Evolutionary conservation across 2,329 filamentous ascomycete genomes (phyloP).

Genomic region (Nemania serpens): DNA sequence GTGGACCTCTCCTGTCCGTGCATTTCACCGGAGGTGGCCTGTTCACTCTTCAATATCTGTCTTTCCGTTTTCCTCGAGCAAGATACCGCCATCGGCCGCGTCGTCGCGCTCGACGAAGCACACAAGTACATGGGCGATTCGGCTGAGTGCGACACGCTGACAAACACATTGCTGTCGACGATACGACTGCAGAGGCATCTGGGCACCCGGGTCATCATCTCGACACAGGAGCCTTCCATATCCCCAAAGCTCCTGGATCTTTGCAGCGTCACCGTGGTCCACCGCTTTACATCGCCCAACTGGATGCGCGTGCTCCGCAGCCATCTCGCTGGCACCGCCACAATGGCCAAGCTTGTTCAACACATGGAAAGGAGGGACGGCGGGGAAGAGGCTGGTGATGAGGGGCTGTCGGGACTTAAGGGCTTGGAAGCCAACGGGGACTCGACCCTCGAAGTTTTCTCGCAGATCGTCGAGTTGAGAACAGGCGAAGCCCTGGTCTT

Average conservation of each 20-base stretch:
- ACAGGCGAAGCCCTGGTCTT: slow-evolving; percentile 55
- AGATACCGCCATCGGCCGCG: slow-evolving; percentile 53
- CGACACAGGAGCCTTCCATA: slow-evolving; percentile 78
- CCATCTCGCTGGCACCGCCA: slow-evolving; percentile 23
- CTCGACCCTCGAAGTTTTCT: slow-evolving; percentile 44
- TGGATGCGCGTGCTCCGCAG: slow-evolving; percentile 22
- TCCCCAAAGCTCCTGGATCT: slow-evolving; percentile 71
- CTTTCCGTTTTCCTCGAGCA: slow-evolving; percentile 68
- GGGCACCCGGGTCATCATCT: slow-evolving; percentile 69
- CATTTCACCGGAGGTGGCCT: slow-evolving; percentile 68
- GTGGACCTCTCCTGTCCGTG: slow-evolving; percentile 77
- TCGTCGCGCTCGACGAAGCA: slow-evolving; percentile 76
- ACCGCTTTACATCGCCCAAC: slow-evolving; percentile 25
- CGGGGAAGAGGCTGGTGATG: background rate
- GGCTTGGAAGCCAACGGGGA: slow-evolving; percentile 14
- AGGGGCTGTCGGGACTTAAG: background rate
- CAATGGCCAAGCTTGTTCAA: slow-evolving; percentile 1
- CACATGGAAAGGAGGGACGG: background rate
- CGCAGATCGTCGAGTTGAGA: slow-evolving; percentile 48
- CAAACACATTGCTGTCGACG: slow-evolving; percentile 62
- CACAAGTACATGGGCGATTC: slow-evolving; percentile 74
- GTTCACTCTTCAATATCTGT: slow-evolving; percentile 73
- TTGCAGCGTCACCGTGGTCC: slow-evolving; percentile 52
- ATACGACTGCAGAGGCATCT: slow-evolving; percentile 75
- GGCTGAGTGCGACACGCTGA: slow-evolving; percentile 61